These are phyloP conservation scores for Eimeria praecox DNA, from an alignment of 169 alveolate genomes.

Conservation along the genomic window DNA sequence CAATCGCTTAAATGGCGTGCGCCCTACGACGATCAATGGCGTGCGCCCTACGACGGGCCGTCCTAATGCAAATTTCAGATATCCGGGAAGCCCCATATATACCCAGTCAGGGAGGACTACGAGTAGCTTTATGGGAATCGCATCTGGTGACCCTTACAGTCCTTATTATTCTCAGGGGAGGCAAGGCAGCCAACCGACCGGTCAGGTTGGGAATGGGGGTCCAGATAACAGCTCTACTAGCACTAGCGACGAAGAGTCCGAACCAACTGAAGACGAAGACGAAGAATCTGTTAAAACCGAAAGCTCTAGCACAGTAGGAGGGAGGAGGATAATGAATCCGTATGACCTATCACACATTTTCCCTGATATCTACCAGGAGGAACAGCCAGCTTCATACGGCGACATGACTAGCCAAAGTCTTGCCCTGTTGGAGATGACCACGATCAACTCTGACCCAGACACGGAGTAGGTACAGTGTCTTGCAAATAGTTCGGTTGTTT, in stretches of 20 bases:
- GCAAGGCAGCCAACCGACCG: background rate
- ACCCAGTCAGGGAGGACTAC: conserved; percentile 60
- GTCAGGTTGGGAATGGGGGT: background rate
- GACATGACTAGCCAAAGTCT: conserved; percentile 55
- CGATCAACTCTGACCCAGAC: background rate
- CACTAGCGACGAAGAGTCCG: background rate
- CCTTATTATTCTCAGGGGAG: background rate
- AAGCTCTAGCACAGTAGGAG: conserved; percentile 22
- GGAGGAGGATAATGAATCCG: conserved; percentile 44
- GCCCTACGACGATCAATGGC: background rate
- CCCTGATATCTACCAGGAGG: conserved; percentile 70
- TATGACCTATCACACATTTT: conserved; percentile 64
- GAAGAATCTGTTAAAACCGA: background rate
- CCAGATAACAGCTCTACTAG: background rate
- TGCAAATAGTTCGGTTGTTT: background rate
- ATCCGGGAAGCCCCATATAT: background rate
- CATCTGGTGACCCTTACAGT: conserved; percentile 24
- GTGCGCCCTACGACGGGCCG: background rate
- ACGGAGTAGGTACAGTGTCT: conserved; percentile 14
- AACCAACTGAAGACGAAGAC: background rate
- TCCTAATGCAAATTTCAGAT: background rate
- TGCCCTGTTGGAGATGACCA: conserved; percentile 53
- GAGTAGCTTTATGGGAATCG: conserved; percentile 51
- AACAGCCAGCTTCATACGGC: conserved; percentile 21
- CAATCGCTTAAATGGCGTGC: background rate